Conservation (phyloP, 129 eudicot species). For the Oenanthe sinensis region DNA sequence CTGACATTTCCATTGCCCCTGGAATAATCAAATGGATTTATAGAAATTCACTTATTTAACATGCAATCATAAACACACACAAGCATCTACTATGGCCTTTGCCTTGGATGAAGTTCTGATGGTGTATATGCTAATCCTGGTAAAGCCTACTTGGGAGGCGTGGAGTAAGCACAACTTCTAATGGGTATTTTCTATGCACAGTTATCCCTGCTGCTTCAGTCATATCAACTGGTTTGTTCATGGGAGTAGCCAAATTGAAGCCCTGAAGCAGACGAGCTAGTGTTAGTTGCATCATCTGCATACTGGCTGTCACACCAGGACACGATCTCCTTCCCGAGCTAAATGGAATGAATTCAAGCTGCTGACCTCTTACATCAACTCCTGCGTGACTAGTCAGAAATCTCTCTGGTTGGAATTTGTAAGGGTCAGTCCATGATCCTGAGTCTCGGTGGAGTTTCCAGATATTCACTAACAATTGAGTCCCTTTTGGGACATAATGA, state of each 20-base stretch:
- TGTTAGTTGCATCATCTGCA: constrained; percentile 7
- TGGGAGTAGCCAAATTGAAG: constrained; percentile 7
- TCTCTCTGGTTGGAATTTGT: constrained; percentile 7
- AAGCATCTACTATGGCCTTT: no score
- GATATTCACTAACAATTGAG: constrained; percentile 7
- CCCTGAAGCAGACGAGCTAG: constrained; percentile 14
- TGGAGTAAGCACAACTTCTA: constrained; percentile 10
- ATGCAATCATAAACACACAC: no score
- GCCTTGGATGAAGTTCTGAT: no score
- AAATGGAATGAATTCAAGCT: constrained; percentile 11
- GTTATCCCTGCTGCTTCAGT: constrained; percentile 6
- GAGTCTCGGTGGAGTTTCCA: constrained; percentile 17
- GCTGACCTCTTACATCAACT: constrained; percentile 13
- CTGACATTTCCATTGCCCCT: no score
- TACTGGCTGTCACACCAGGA: constrained; percentile 8
- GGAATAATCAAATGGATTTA: no score
- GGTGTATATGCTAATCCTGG: no score
- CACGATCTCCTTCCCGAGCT: constrained; percentile 13
- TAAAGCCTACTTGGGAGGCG: not conserved
- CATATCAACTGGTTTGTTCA: constrained; percentile 10
- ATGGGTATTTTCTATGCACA: constrained; percentile 3
- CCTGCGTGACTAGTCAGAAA: constrained; percentile 10
- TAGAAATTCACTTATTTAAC: no score
- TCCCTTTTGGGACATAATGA: constrained; percentile 4
- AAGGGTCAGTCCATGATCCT: constrained; percentile 3